Conservation (phyloP, 2,329 filamentous ascomycete genomes). For the Graphilbum fragrans region DNA sequence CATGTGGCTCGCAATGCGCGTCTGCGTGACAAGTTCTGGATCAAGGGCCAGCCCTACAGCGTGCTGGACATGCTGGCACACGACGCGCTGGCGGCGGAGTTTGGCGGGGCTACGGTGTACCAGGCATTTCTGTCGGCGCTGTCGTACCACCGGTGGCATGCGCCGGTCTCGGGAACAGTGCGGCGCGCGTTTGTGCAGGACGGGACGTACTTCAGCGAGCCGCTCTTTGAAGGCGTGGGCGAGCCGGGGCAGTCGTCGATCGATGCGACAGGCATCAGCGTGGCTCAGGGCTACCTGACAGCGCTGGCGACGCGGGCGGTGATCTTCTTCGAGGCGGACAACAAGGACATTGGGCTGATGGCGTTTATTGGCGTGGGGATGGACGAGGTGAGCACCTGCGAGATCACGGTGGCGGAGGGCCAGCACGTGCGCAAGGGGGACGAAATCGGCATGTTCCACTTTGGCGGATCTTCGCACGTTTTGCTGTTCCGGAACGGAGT, state of each 20-base stretch:
- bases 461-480: conserved; percentile 61
- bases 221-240: conserved; percentile 22
- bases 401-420: conserved; percentile 56
- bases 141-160: conserved; percentile 62
- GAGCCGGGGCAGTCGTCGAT: conserved; percentile 17
- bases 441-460: conserved; percentile 68
- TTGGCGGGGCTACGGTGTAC: conserved; percentile 54
- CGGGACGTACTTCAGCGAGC: conserved; percentile 58
- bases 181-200: conserved; percentile 43
- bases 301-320: conserved; percentile 56
- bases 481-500: conserved; percentile 51
- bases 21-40: conserved; percentile 51
- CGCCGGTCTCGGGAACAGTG: conserved; percentile 52
- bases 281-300: conserved; percentile 54
- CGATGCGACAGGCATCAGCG: conserved; percentile 27
- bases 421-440: conserved; percentile 58
- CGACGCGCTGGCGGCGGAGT: conserved; percentile 38
- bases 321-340: conserved; percentile 60
- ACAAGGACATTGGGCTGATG: conserved; percentile 54
- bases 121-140: conserved; percentile 57
- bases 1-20: conserved; percentile 36
- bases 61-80: conserved; percentile 49
- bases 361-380: conserved; percentile 62
- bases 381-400: conserved; percentile 64
- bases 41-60: conserved; percentile 59